Evolutionary conservation across 768 basidiomycete species (phyloP), one percentile per base, ranked within the genome.

Genomic region (Podaxis sp.): DNA sequence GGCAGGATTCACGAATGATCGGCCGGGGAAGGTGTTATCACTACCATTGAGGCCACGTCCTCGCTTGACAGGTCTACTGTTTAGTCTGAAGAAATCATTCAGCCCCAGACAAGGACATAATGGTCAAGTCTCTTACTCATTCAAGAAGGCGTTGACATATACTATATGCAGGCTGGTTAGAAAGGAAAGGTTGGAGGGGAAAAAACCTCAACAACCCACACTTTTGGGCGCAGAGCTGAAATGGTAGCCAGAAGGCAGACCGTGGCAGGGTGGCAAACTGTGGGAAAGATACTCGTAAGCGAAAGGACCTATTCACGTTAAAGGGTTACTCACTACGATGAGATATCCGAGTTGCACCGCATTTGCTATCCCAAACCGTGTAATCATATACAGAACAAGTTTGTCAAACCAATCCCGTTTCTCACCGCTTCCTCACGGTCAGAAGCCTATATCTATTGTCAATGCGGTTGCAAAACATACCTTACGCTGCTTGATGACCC

Each of bases 141-240:
- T 59, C 59, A 59, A n/a, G 6, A 59, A 59, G n/a, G 49, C 49
- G 7, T 52, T 59, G 24, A 59, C 49, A 40, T 59, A 59, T 28
- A 59, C 59, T 59, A 9, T 52, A 7, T 26, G 22, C 19, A 8
- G 39, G n/a, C 2, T 12, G 53, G 52, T 61, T 15, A 19, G 54
- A 19, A 52, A 3, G 38, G 19, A 12, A 15, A 17, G 2, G 33
- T 19, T 4, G 22, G 11, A 24, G 19, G 24, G 39, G 26, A 7
- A 3, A 57, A 52, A 38, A 42, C 15, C n/a, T 6, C 28, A 46
- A n/a, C 26, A 36, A 39, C n/a, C 49, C 56, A 19, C 61, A 69
- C 70, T 58, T 70, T 70, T 72, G 67, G 68, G 67, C 65, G 33
- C 69, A 62, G 51, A 73, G 67, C 46, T 72, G 72, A 62, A 73